A percentile compares a stretch with the other conserved stretches of the same genome.
These are phyloP conservation scores for Calocybe indica DNA, from an alignment of 768 basidiomycete genomes.

Conservation along the genomic window DNA sequence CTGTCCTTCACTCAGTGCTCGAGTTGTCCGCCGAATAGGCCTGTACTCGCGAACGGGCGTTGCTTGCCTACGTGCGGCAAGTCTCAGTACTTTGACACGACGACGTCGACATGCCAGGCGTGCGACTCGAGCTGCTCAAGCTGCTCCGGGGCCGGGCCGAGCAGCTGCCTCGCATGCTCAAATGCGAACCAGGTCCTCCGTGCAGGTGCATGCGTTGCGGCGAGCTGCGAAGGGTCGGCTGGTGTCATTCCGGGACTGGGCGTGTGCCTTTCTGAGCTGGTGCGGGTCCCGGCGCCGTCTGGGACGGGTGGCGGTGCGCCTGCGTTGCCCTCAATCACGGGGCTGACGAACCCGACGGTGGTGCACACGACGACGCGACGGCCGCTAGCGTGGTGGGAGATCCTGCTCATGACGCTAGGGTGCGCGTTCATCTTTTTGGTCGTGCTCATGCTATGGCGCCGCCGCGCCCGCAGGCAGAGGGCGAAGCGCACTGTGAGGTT, in stretches of 20 bases:
- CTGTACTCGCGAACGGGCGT: slow-evolving; percentile 69
- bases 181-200: slow-evolving; percentile 56
- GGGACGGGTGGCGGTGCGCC: slow-evolving; percentile 33
- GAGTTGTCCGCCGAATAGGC: slow-evolving; percentile 58
- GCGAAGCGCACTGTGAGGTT: slow-evolving; percentile 62
- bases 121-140: slow-evolving; percentile 78
- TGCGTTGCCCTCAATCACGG: slow-evolving; percentile 50
- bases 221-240: slow-evolving; percentile 51
- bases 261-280: slow-evolving; percentile 73
- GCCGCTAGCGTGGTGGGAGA: slow-evolving; percentile 74
- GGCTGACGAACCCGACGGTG: slow-evolving; percentile 46
- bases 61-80: slow-evolving; percentile 76
- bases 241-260: slow-evolving; percentile 67
- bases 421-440: slow-evolving; percentile 73
- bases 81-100: slow-evolving; percentile 65
- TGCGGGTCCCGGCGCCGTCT: slow-evolving; percentile 42
- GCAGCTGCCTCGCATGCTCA: slow-evolving; percentile 70
- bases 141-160: slow-evolving; percentile 64
- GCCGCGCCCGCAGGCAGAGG: slow-evolving; percentile 62
- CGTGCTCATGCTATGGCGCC: slow-evolving; percentile 64
- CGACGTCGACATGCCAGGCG: slow-evolving; percentile 55
- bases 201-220: slow-evolving; percentile 55
- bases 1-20: slow-evolving; percentile 73
- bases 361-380: slow-evolving; percentile 18
- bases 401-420: slow-evolving; percentile 76